Evolutionary conservation across 805 yeast genomes (phyloP).

Genomic region (Kazachstania bromeliacearum): DNA sequence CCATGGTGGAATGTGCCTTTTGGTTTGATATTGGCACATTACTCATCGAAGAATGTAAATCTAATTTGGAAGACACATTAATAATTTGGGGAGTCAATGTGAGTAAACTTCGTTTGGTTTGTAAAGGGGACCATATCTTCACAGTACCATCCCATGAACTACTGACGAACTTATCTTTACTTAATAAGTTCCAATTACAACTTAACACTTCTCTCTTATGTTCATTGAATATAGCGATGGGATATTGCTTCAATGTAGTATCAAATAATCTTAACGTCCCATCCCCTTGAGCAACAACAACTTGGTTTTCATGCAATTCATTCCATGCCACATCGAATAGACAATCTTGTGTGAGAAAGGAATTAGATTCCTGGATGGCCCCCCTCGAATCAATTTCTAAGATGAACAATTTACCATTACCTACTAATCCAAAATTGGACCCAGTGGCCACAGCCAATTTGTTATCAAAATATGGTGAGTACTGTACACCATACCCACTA

Average conservation of each 20-base stretch:
- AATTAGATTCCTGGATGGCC: conserved; percentile 38
- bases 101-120: conserved; percentile 41
- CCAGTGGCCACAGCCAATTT: conserved; percentile 84
- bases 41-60: no score
- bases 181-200: conserved; percentile 63
- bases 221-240: conserved; percentile 66
- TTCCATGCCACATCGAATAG: conserved; percentile 85
- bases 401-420: conserved; percentile 76
- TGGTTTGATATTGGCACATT: conserved; percentile 30
- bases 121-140: conserved; percentile 64
- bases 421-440: conserved; percentile 89
- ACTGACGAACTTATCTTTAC: conserved; percentile 59
- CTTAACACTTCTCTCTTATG: conserved; percentile 70
- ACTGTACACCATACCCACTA: conserved; percentile 79
- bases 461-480: conserved; percentile 87
- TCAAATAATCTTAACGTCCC: conserved; percentile 82
- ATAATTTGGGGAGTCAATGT: conserved; percentile 36
- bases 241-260: conserved; percentile 52
- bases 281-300: conserved; percentile 78
- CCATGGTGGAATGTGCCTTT: conserved; percentile 18
- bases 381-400: conserved; percentile 65
- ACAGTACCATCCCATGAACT: conserved; percentile 91
- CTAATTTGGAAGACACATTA: no score
- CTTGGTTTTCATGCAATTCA: conserved; percentile 81
- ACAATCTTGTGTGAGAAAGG: conserved; percentile 90